Percentiles rank a stretch among this genome's conserved stretches.
These are phyloP conservation scores for Yarrowia sp. DNA, from an alignment of 805 yeast species.

Conservation along the genomic window DNA sequence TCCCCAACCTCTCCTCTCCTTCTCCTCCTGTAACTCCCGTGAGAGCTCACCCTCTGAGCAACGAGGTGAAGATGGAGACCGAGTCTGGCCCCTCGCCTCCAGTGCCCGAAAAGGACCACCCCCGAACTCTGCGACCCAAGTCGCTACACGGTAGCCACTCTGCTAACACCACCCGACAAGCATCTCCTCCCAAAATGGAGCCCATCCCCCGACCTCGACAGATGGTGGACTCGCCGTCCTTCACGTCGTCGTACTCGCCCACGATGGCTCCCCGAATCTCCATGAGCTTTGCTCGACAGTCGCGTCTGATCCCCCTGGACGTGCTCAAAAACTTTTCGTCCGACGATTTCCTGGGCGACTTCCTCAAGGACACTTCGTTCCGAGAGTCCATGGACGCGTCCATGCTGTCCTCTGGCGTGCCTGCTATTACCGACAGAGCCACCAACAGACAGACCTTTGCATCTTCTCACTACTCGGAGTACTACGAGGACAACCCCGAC, in stretches of 20 bases:
- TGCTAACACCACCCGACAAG: slow-evolving; percentile 3
- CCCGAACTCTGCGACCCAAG: slow-evolving; percentile 31
- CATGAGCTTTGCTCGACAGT: slow-evolving; percentile 36
- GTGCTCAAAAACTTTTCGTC: slow-evolving; percentile 18
- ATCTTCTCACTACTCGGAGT: slow-evolving; percentile 28
- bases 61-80: slow-evolving; percentile 14
- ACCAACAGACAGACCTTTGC: slow-evolving; percentile 35
- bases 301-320: slow-evolving; percentile 32
- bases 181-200: slow-evolving; percentile 28
- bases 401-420: slow-evolving; percentile 20
- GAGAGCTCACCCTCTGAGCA: slow-evolving; percentile 23
- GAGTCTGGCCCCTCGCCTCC: slow-evolving; percentile 11
- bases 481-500: slow-evolving; percentile 39
- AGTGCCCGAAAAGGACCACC: slow-evolving; percentile 14
- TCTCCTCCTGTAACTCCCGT: slow-evolving; percentile 19
- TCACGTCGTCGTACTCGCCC: slow-evolving; percentile 31
- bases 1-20: slow-evolving; percentile 5
- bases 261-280: slow-evolving; percentile 34
- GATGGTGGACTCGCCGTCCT: slow-evolving; percentile 23
- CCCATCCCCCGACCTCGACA: slow-evolving; percentile 30
- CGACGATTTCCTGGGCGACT: slow-evolving; percentile 32
- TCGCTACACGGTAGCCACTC: slow-evolving; percentile 11
- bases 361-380: slow-evolving; percentile 36
- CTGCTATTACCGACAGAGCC: slow-evolving; percentile 21
- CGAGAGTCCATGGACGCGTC: slow-evolving; percentile 38